Percentiles rank a stretch among this genome's conserved stretches.
Evolutionary conservation across 176 grass and related monocot genomes (phyloP).

Genomic region (Phyllostachys edulis): DNA sequence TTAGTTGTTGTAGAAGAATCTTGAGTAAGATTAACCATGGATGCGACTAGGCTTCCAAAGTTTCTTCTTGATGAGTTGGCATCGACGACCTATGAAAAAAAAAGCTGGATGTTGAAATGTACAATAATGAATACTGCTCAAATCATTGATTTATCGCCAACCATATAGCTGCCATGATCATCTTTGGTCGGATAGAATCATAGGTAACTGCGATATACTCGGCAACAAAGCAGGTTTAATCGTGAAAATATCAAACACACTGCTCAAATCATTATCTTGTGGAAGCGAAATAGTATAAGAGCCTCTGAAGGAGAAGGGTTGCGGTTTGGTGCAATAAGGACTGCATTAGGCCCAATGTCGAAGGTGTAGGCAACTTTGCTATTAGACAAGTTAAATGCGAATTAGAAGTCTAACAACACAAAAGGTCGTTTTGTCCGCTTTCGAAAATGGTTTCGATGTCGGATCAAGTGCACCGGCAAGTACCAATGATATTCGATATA

Average conservation of each 20-base stretch:
- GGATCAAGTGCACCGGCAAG: not conserved
- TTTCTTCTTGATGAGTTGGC: too few relatives aligned
- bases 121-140: too few relatives aligned
- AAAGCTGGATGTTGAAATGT: too few relatives aligned
- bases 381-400: not conserved
- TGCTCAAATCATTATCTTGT: conserved; percentile 60
- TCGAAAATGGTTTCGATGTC: not conserved
- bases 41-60: too few relatives aligned
- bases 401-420: conserved; percentile 13
- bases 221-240: not conserved
- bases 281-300: conserved; percentile 76
- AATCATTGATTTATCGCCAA: too few relatives aligned
- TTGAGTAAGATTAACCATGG: too few relatives aligned
- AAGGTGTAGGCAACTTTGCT: conserved; percentile 89
- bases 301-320: conserved; percentile 77
- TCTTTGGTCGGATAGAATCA: conserved; percentile 14
- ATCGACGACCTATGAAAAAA: too few relatives aligned
- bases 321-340: conserved; percentile 72
- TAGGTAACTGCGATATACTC: not conserved
- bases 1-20: too few relatives aligned
- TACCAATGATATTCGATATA: conserved; percentile 1
- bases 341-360: conserved; percentile 88
- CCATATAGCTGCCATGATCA: conserved; percentile 59
- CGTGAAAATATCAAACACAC: too few relatives aligned
- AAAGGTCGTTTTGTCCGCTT: not conserved